Evolutionary conservation across 768 basidiomycete genomes (phyloP), one percentile per base, ranked within the genome.

Genomic region (Hebeloma cylindrosporum): DNA sequence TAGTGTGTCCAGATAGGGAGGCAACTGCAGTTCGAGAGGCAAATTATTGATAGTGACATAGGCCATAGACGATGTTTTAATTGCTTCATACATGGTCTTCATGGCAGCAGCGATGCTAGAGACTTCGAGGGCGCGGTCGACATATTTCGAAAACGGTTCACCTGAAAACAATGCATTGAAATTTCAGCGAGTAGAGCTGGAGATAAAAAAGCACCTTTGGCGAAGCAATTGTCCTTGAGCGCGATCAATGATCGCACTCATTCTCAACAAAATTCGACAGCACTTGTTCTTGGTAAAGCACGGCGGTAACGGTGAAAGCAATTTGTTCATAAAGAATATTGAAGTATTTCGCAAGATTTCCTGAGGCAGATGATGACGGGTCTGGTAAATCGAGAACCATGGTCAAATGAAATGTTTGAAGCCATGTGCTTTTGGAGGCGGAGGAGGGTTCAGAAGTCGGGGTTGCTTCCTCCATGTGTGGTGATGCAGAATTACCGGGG

Each of bases 201-300:
- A 14, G 16, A 14, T 44, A 34, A 18, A 18, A 2, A 48, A 51
- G 7, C 51, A 84, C 89, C 83, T 73, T 80, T 80, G 9, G 77
- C 72, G 3, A 83, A 70, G 50, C 75, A 85, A 4, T 75, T 74
- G 34, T 95, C 93, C 52, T 85, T 83, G 36, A 93, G 64, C 9
- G 78, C 61, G 14, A 80, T 77, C 13, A 97, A 72, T 9, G 68
- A 43, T 88, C 88, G 23, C 87, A 88, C 60, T 97, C 86, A 32
- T 66, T 64, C 50, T 93, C 90, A 1, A 99, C 88, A 64, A 88
- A 97, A 58, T 88, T 86, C 23, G 82, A 82, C 40, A 85, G 64
- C 3, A 91, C 85, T 65, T 99, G 95, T 59, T 96, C 86, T 60
- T 92, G 88, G 54, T 86, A 94, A 32, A 97, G 72, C 7, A 94